Conservation (phyloP, 352 stramenopile species). For the Hyaloperonospora arabidopsidis region DNA sequence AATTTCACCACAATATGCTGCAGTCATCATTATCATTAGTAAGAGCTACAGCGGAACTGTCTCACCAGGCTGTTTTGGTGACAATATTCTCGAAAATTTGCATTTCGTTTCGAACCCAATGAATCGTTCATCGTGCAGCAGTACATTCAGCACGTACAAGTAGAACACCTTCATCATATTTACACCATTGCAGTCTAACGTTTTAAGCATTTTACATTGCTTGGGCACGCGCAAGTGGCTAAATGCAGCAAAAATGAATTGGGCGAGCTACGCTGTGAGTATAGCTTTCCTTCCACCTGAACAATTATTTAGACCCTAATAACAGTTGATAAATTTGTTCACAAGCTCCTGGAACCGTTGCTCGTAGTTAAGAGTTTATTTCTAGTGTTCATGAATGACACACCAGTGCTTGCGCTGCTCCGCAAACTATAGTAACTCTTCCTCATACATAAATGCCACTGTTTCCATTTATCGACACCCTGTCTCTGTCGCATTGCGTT, state of each 20-base stretch:
- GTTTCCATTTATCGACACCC: slow-evolving; percentile 42
- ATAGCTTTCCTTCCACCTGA: neutral
- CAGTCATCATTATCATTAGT: slow-evolving; percentile 49
- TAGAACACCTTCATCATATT: slow-evolving; percentile 43
- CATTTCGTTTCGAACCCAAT: slow-evolving; percentile 42
- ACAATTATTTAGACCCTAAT: slow-evolving; percentile 1
- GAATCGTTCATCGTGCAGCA: slow-evolving; percentile 43
- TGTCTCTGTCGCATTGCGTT: slow-evolving; percentile 23
- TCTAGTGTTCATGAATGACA: slow-evolving; percentile 49
- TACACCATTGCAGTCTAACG: slow-evolving; percentile 26
- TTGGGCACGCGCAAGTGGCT: slow-evolving; percentile 29
- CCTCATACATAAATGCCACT: slow-evolving; percentile 38
- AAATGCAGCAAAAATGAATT: slow-evolving; percentile 45
- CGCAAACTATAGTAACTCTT: slow-evolving; percentile 43
- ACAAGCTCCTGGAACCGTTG: slow-evolving; percentile 47
- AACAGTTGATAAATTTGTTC: slow-evolving; percentile 31
- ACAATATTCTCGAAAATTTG: slow-evolving; percentile 49
- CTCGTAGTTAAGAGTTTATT: slow-evolving; percentile 37
- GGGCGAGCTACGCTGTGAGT: slow-evolving; percentile 34
- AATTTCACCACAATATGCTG: slow-evolving; percentile 42
- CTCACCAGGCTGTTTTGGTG: slow-evolving; percentile 23
- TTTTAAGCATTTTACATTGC: slow-evolving; percentile 30
- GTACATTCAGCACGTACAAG: slow-evolving; percentile 47
- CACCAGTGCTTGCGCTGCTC: slow-evolving; percentile 32
- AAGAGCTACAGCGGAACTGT: slow-evolving; percentile 41